Percentiles rank a stretch among this genome's conserved stretches.
Conservation (phyloP, 2,329 filamentous ascomycete genomes). For the Aspergillus thermomutatus region DNA sequence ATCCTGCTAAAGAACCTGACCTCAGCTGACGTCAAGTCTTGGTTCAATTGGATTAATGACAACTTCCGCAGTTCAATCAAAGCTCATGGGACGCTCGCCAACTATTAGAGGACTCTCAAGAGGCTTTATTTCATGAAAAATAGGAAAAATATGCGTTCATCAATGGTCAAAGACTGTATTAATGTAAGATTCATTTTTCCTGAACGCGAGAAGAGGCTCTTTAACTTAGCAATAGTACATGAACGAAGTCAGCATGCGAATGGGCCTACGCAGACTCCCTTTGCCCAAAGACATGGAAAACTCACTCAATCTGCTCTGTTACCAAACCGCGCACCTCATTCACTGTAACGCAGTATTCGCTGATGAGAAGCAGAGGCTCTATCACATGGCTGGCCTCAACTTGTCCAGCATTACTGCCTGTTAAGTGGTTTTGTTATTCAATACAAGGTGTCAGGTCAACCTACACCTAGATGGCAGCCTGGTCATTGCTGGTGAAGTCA, state of each 20-base stretch:
- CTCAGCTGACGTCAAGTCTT: conserved; percentile 12
- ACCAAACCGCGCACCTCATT: conserved; percentile 8
- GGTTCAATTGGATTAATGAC: conserved; percentile 17
- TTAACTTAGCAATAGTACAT: conserved; percentile 12
- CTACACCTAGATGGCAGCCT: neutral
- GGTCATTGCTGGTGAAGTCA: conserved; percentile 1
- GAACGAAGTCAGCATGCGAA: conserved; percentile 11
- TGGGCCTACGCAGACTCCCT: conserved; percentile 8
- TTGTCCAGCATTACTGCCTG: conserved; percentile 14
- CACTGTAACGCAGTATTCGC: conserved; percentile 12
- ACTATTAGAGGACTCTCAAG: conserved; percentile 18
- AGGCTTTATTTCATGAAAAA: conserved; percentile 16
- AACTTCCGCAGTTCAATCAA: conserved; percentile 15
- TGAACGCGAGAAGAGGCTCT: too few relatives aligned
- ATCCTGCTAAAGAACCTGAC: conserved; percentile 9
- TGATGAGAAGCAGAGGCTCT: conserved; percentile 16
- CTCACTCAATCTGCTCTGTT: conserved; percentile 13
- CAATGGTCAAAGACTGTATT: conserved; percentile 6
- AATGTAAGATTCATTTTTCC: conserved; percentile 5
- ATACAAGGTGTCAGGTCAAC: conserved; percentile 9
- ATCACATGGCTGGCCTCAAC: conserved; percentile 11
- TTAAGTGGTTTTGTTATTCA: conserved; percentile 15
- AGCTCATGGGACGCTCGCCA: conserved; percentile 10
- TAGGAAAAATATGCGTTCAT: conserved; percentile 3
- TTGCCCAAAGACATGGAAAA: conserved; percentile 9